Evolutionary conservation across 2,329 filamentous ascomycete species (phyloP).

Genomic region (Remersonia thermophila): DNA sequence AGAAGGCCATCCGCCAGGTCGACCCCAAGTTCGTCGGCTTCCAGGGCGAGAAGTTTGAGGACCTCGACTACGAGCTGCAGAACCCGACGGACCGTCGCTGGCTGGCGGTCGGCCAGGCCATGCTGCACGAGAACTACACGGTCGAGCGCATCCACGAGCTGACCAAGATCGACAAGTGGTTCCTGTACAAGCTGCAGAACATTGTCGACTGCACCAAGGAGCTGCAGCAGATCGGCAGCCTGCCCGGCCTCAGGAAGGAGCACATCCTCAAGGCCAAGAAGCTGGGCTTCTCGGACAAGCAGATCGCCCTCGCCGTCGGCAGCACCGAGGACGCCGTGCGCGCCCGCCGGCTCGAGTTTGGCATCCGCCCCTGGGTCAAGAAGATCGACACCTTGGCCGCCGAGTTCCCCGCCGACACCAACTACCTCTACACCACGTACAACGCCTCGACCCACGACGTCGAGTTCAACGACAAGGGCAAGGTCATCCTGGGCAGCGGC

Average conservation of each 20-base stretch:
- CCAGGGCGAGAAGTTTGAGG: constrained; percentile 88
- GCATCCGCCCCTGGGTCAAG: constrained; percentile 92
- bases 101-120: constrained; percentile 93
- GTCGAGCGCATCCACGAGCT: constrained; percentile 86
- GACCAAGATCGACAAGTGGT: constrained; percentile 99
- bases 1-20: constrained; percentile 96
- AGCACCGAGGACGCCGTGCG: constrained; percentile 84
- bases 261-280: constrained; percentile 88
- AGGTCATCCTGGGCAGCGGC: constrained; percentile 79
- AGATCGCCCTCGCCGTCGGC: constrained; percentile 78
- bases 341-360: constrained; percentile 70
- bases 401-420: constrained; percentile 88
- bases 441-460: constrained; percentile 92
- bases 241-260: constrained; percentile 79
- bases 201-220: constrained; percentile 83
- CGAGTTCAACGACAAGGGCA: constrained; percentile 83
- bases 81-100: constrained; percentile 95
- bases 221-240: constrained; percentile 69
- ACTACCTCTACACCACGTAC: constrained; percentile 97
- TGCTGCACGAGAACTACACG: constrained; percentile 92
- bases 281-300: constrained; percentile 91
- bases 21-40: constrained; percentile 87
- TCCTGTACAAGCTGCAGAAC: constrained; percentile 95
- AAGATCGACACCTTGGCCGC: constrained; percentile 95
- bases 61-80: constrained; percentile 76